Percentiles rank a stretch among this genome's conserved stretches.
Evolutionary conservation across 345 rosid species (phyloP).

Genomic region (Arabis hirsuta): DNA sequence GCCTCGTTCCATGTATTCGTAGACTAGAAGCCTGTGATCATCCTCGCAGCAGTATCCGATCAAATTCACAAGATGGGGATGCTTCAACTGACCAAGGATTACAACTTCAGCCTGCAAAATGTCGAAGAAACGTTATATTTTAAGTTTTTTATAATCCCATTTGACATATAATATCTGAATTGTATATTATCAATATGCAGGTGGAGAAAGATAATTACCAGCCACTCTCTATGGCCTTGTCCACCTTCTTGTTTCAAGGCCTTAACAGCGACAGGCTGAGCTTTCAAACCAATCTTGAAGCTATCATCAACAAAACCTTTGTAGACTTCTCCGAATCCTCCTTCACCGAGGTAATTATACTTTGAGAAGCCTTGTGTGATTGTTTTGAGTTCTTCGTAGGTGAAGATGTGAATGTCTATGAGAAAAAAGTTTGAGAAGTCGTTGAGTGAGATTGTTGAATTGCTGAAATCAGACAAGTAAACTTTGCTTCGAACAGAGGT

Average conservation of each 20-base stretch:
- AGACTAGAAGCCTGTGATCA: constrained; percentile 71
- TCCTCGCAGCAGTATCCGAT: constrained; percentile 86
- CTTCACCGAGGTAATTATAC: constrained; percentile 71
- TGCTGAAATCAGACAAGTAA: constrained; percentile 44
- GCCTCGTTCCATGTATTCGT: constrained; percentile 79
- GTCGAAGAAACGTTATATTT: background rate
- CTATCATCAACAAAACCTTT: constrained; percentile 75
- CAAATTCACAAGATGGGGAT: constrained; percentile 74
- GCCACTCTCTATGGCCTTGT: constrained; percentile 91
- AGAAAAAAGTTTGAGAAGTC: constrained; percentile 53
- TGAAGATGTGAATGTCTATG: constrained; percentile 58
- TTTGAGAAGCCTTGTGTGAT: constrained; percentile 61
- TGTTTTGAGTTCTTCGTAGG: constrained; percentile 56
- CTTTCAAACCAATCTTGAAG: constrained; percentile 57
- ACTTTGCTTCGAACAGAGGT: constrained; percentile 41
- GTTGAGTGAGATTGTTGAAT: constrained; percentile 49
- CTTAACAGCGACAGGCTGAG: constrained; percentile 92
- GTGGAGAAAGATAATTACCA: constrained; percentile 53
- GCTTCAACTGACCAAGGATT: constrained; percentile 82
- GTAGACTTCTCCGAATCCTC: constrained; percentile 82
- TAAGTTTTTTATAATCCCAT: constrained; percentile 11
- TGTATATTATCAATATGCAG: constrained; percentile 3
- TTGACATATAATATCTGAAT: background rate
- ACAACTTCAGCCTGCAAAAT: constrained; percentile 73
- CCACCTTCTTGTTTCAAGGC: constrained; percentile 65